These are phyloP conservation scores for Fraxinus paxiana DNA, from an alignment of 305 asterid genomes.

Conservation along the genomic window DNA sequence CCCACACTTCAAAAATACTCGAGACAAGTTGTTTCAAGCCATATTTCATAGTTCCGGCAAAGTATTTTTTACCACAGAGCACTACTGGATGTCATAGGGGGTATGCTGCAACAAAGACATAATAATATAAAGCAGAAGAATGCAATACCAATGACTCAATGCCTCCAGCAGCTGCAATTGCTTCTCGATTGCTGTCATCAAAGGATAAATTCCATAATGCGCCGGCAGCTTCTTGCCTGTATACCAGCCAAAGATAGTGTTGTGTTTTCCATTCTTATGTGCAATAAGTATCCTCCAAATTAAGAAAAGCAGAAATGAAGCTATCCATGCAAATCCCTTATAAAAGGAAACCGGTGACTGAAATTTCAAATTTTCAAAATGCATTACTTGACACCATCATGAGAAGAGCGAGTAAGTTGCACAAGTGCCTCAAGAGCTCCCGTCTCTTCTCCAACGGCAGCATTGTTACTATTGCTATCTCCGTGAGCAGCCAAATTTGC, in stretches of 20 bases:
- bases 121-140: constrained; percentile 4
- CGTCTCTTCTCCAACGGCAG: constrained; percentile 77
- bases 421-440: constrained; percentile 92
- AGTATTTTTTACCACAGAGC: not conserved
- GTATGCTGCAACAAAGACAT: constrained; percentile 1
- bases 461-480: constrained; percentile 79
- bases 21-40: constrained; percentile 3
- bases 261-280: not conserved
- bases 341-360: constrained; percentile 1
- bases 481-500: constrained; percentile 98
- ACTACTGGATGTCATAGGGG: not conserved
- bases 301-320: constrained; percentile 2
- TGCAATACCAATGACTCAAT: constrained; percentile 83
- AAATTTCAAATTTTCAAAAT: constrained; percentile 6
- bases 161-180: constrained; percentile 87
- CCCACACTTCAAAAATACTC: not conserved
- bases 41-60: not conserved
- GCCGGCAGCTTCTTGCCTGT: constrained; percentile 98
- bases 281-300: not conserved
- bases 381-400: constrained; percentile 80
- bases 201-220: constrained; percentile 96
- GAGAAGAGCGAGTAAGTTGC: constrained; percentile 70
- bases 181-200: constrained; percentile 93
- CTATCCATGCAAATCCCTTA: not conserved
- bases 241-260: constrained; percentile 20